These are phyloP conservation scores for Geum urbanum DNA, from an alignment of 306 rosid species.

Conservation along the genomic window DNA sequence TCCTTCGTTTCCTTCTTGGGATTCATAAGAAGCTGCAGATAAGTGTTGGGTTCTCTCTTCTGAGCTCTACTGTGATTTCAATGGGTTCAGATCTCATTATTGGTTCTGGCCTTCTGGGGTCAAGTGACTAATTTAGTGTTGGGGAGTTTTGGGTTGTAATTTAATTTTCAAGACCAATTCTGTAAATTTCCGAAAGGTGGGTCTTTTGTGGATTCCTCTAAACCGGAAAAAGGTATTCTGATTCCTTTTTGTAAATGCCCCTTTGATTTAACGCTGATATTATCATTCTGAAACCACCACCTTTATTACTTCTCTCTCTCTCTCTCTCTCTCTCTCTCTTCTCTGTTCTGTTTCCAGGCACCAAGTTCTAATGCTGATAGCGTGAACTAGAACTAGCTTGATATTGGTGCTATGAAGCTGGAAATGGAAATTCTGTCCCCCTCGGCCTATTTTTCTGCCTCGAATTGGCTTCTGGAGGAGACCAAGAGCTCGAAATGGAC, in stretches of 20 bases:
- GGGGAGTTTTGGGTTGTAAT: constrained; percentile 23
- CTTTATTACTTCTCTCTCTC: constrained; percentile 22
- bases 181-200: constrained; percentile 43
- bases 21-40: constrained; percentile 24
- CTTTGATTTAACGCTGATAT: constrained; percentile 49
- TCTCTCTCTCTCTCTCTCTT: constrained; percentile 27
- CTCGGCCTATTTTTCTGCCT: constrained; percentile 37
- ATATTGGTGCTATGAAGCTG: constrained; percentile 49
- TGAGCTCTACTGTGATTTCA: constrained; percentile 4
- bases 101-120: constrained; percentile 34
- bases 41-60: constrained; percentile 1
- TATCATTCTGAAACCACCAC: constrained; percentile 51
- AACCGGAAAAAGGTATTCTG: constrained; percentile 49
- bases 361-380: not conserved
- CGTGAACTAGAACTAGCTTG: not conserved
- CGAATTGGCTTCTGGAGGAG: constrained; percentile 51
- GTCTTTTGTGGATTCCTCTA: constrained; percentile 63
- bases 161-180: constrained; percentile 32
- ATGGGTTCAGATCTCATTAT: constrained; percentile 40
- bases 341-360: constrained; percentile 2
- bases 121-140: constrained; percentile 14
- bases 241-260: constrained; percentile 65
- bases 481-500: constrained; percentile 60
- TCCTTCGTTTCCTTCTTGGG: constrained; percentile 39
- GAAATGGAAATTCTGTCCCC: constrained; percentile 69